These are phyloP conservation scores for Microsporum ferrugineum DNA, from an alignment of 2,329 filamentous ascomycete species.

Conservation along the genomic window DNA sequence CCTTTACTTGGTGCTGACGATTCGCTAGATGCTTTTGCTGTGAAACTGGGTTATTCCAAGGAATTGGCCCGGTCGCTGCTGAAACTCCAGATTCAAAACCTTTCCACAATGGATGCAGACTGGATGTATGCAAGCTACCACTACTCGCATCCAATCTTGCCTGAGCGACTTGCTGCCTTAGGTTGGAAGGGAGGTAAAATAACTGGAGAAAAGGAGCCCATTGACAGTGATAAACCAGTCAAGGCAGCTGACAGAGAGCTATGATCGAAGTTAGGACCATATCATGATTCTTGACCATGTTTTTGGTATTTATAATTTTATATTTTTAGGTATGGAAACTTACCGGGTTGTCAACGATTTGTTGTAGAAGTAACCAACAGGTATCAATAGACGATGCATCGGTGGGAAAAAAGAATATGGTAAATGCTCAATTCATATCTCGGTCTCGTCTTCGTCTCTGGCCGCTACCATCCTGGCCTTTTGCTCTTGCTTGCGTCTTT, in stretches of 20 bases:
- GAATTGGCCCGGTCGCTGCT: conserved; percentile 81
- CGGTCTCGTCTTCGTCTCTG: conserved; percentile 1
- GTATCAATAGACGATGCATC: neutral
- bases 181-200: conserved; percentile 60
- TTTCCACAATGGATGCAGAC: conserved; percentile 97
- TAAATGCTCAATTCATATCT: neutral
- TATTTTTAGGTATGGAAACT: neutral
- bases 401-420: neutral
- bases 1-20: conserved; percentile 14
- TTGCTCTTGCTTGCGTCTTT: conserved; percentile 37
- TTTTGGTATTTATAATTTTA: neutral
- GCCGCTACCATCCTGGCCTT: conserved; percentile 27
- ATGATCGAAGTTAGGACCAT: conserved; percentile 31
- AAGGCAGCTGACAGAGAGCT: conserved; percentile 68
- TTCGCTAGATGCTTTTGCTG: conserved; percentile 64
- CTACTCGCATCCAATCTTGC: conserved; percentile 92
- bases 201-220: conserved; percentile 35
- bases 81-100: conserved; percentile 95
- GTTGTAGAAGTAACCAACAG: neutral
- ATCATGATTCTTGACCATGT: neutral
- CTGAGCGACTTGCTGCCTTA: conserved; percentile 82
- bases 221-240: conserved; percentile 48
- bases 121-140: conserved; percentile 98
- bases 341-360: neutral
- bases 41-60: conserved; percentile 67